Conservation (phyloP, 805 yeast species). For the Myxozyma sirexii region DNA sequence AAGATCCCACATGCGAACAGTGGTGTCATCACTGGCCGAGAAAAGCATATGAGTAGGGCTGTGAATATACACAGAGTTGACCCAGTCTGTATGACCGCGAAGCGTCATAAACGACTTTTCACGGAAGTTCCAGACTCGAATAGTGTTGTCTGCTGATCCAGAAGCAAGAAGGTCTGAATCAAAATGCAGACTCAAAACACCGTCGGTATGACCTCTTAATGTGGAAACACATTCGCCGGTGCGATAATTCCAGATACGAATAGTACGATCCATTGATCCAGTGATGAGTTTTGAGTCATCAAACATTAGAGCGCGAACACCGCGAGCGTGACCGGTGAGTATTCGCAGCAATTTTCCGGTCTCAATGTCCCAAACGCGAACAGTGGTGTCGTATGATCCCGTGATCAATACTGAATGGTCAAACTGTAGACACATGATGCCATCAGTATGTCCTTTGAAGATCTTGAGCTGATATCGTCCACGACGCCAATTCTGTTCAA, state of each 20-base stretch:
- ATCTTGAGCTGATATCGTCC: slow-evolving; percentile 67
- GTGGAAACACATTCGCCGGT: slow-evolving; percentile 95
- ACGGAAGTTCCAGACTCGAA: slow-evolving; percentile 96
- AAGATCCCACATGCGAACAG: slow-evolving; percentile 94
- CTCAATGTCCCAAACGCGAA: slow-evolving; percentile 89
- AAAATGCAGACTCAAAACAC: slow-evolving; percentile 83
- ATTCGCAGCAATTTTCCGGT: slow-evolving; percentile 76
- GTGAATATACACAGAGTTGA: slow-evolving; percentile 85
- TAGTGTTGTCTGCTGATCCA: slow-evolving; percentile 89
- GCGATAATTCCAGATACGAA: slow-evolving; percentile 93
- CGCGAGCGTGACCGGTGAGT: slow-evolving; percentile 85
- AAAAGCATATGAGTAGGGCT: slow-evolving; percentile 74
- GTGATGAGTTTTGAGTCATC: slow-evolving; percentile 89
- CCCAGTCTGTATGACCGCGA: slow-evolving; percentile 92
- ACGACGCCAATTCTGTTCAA: slow-evolving; percentile 93
- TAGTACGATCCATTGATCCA: slow-evolving; percentile 88
- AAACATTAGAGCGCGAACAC: slow-evolving; percentile 80
- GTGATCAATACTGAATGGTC: slow-evolving; percentile 79
- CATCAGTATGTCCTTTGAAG: slow-evolving; percentile 82
- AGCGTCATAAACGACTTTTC: slow-evolving; percentile 88
- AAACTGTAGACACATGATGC: slow-evolving; percentile 85
- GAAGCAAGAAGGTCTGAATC: slow-evolving; percentile 80
- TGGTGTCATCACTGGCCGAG: slow-evolving; percentile 88
- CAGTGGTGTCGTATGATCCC: slow-evolving; percentile 88
- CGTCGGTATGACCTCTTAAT: slow-evolving; percentile 87